Base-by-base conservation (phyloP, 345 rosid genomes). In the Arabis hirsuta region DNA sequence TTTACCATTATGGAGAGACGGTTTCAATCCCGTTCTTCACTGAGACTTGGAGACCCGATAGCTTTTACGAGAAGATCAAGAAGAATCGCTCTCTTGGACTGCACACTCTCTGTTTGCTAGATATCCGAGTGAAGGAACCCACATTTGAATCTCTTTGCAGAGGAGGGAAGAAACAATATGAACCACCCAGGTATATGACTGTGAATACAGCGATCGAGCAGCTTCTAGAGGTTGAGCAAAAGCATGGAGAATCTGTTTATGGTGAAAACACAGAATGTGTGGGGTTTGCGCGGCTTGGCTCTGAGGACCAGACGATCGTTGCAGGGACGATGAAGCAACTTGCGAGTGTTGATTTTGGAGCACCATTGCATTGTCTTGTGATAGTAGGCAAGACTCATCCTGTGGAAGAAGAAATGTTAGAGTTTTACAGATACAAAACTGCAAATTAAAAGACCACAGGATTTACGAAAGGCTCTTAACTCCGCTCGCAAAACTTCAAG, bases 101-200 rank as follows among this genome's bases (percentile, higher is more conserved):
- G 73, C 99, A 90, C 73, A 92, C 98, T 6, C 96, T 92, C 71
- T 96, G 98, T 79, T 81, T 96, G 52, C 76, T 92, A 69, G 97
- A 96, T 83, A 96, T 96, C 59, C 83, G 88, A 45, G 98, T 92
- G 72, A 96, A 91, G 81, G 98, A 92, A 80, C 99, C 97, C 0
- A 73, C 98, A 24, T 82, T 86, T 77, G 98, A 96, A 67, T 90
- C 99, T 56, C 81, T 96, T 69, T 84, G 89, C 83, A 92, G 96
- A 96, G 89, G 99, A 76, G 97, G 97, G 69, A 87, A 68, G 81
- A 92, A 90, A 81, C 81, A 79, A 39, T 88, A 95, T 29, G 99
- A 92, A 73, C 88, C 97, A 5, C 96, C 99, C 0, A 84, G 97
- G 55, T 96, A 63, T 74, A 90, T 96, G 98, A 86, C 85, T 24